Percentiles rank a stretch among this genome's conserved stretches.
phyloP scores from a whole-genome alignment of 306 rosid species.

The Morella rubra region DNA sequence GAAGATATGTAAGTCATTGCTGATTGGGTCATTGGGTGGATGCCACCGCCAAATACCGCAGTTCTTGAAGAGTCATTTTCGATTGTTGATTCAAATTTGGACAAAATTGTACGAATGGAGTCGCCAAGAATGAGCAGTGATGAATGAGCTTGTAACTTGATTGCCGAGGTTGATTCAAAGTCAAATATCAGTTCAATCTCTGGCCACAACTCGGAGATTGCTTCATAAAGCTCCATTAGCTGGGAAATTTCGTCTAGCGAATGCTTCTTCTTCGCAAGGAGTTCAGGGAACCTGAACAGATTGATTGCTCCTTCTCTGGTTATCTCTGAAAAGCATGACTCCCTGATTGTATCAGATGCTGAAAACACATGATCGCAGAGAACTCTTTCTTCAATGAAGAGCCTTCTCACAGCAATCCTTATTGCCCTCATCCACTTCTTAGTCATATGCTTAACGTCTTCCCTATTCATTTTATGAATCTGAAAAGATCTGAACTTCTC shows the following conservation, averaged over 20 bases:
- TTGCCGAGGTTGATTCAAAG: conserved; percentile 35
- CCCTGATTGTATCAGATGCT: conserved; percentile 36
- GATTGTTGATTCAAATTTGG: conserved; percentile 35
- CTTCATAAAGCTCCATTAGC: conserved; percentile 40
- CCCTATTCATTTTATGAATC: conserved; percentile 39
- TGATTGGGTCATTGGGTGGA: conserved; percentile 45
- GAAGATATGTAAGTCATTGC: conserved; percentile 41
- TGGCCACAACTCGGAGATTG: conserved; percentile 39
- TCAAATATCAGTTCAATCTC: conserved; percentile 40
- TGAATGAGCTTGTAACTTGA: conserved; percentile 38
- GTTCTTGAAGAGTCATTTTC: conserved; percentile 41
- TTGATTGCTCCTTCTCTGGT: conserved; percentile 41
- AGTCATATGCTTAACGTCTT: conserved; percentile 25
- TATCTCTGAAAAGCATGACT: conserved; percentile 47
- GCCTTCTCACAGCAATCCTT: conserved; percentile 38
- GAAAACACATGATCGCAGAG: conserved; percentile 54
- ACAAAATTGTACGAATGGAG: conserved; percentile 34
- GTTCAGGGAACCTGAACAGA: conserved; percentile 47
- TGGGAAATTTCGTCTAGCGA: conserved; percentile 39
- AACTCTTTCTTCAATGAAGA: conserved; percentile 43
- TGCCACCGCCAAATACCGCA: conserved; percentile 37
- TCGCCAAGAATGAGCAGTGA: conserved; percentile 38
- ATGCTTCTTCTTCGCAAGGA: conserved; percentile 36
- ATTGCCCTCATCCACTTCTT: conserved; percentile 41
- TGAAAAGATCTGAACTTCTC: conserved; percentile 38